Evolutionary conservation across 805 yeast species (phyloP).

Genomic region (Cyberlindnera meyerae): DNA sequence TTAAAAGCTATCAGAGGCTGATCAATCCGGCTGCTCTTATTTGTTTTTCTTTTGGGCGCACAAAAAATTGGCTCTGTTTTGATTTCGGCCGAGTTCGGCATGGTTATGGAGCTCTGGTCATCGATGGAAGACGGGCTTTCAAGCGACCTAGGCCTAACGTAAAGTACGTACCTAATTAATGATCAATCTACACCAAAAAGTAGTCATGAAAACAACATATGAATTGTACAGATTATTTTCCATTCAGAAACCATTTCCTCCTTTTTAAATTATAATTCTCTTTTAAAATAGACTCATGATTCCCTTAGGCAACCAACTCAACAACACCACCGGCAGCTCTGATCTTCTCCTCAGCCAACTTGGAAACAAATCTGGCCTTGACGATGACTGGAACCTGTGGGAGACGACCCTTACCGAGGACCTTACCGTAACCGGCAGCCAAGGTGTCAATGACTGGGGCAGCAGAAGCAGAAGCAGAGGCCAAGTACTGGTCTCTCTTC

Average conservation of each 20-base stretch:
- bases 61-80: slow-evolving; percentile 5
- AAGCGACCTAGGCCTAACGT: too few relatives aligned
- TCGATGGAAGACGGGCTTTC: too few relatives aligned
- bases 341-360: slow-evolving; percentile 99
- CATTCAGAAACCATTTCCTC: slow-evolving; percentile 8
- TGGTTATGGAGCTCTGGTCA: too few relatives aligned
- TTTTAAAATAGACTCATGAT: slow-evolving; percentile 5
- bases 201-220: slow-evolving; percentile 7
- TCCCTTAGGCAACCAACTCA: slow-evolving; percentile 90
- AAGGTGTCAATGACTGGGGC: slow-evolving; percentile 99
- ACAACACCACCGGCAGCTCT: slow-evolving; percentile 99
- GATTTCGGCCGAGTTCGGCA: slow-evolving; percentile 3
- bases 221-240: slow-evolving; percentile 13
- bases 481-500: slow-evolving; percentile 89
- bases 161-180: too few relatives aligned
- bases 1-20: neutral
- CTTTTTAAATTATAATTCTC: slow-evolving; percentile 3
- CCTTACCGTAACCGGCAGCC: slow-evolving; percentile 99
- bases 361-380: slow-evolving; percentile 98
- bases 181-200: neutral
- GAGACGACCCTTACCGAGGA: slow-evolving; percentile 97
- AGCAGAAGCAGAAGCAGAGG: slow-evolving; percentile 76
- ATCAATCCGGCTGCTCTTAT: neutral
- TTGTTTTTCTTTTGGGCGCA: neutral
- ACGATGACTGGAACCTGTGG: slow-evolving; percentile 98